Base-by-base conservation (phyloP, 2,329 filamentous ascomycete genomes). In the Clonostachys byssicola region DNA sequence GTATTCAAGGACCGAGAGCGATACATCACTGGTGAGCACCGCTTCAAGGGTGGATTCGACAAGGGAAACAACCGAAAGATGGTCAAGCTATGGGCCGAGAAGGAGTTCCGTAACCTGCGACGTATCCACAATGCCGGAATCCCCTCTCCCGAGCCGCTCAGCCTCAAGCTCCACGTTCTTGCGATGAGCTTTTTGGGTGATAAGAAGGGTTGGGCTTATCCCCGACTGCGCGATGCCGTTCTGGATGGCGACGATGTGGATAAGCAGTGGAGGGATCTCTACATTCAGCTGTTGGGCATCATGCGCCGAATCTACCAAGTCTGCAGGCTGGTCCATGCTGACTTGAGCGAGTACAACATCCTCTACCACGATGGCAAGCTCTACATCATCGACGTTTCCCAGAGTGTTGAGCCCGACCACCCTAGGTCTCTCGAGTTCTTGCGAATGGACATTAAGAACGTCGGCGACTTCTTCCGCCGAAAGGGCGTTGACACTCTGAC, bases 61-160 rank as follows among this genome's bases (percentile, higher is more conserved):
- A 97, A 96, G 74, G 88, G 88, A 55, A 95, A 91, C 70, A 96
- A 91, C 71, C 83, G 92, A 43, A 91, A 92, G 56, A 97, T 97
- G 92, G 92, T 99, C 56, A 95, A 96, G 68, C 77, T 96, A 20
- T 99, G 94, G 94, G 95, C 95, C 0, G 92, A 99, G 71, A 99
- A 99, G 71, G 94, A 99, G 70, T 95, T 95, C 73, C 83, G 94
- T 40, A 99, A 99, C 68, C 69, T 99, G 60, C 85, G 90, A 55
- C 80, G 94, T 47, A 86, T 99, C 52, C 75, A 95, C 65, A 74
- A 82, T 6, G 87, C 92, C 8, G 89, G 88, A 8, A 96, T 99
- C 47, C 88, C 91, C 6, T 95, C 88, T 56, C 94, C 94, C 0
- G 89, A 96, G 62, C 92, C 94, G 4, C 75, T 97, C 50, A 85